Conservation (phyloP, 2,329 filamentous ascomycete species). For the Paracoccidioides lutzii region DNA sequence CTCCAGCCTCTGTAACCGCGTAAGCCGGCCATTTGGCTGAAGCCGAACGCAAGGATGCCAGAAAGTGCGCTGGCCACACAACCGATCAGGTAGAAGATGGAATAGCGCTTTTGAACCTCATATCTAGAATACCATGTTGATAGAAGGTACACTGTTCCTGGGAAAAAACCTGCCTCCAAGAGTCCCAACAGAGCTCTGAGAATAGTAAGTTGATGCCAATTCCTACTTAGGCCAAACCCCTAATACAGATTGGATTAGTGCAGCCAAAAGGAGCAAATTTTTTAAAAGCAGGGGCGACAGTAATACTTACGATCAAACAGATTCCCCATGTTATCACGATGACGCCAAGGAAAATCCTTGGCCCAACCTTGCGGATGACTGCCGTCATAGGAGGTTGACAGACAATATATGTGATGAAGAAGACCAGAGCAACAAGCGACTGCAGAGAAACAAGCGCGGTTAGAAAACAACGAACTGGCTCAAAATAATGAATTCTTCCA, state of each 20-base stretch:
- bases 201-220: conserved; percentile 16
- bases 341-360: conserved; percentile 15
- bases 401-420: conserved; percentile 60
- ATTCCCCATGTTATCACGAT: conserved; percentile 16
- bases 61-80: conserved; percentile 36
- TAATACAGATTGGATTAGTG: background rate
- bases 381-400: conserved; percentile 61
- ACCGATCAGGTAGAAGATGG: conserved; percentile 39
- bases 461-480: background rate
- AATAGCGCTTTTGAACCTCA: conserved; percentile 28
- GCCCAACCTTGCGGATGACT: conserved; percentile 51
- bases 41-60: conserved; percentile 34
- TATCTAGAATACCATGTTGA: conserved; percentile 54
- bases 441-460: conserved; percentile 10
- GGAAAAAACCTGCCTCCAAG: conserved; percentile 56
- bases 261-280: background rate
- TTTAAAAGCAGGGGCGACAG: background rate
- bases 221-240: conserved; percentile 18
- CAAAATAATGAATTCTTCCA: background rate
- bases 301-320: conserved; percentile 12
- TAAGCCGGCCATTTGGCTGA: conserved; percentile 32
- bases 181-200: conserved; percentile 43
- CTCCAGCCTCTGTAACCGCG: conserved; percentile 36
- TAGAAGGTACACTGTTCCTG: conserved; percentile 57
- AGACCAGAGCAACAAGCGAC: conserved; percentile 56